Base-by-base conservation (phyloP, 768 basidiomycete genomes). In the Suillus subaureus region DNA sequence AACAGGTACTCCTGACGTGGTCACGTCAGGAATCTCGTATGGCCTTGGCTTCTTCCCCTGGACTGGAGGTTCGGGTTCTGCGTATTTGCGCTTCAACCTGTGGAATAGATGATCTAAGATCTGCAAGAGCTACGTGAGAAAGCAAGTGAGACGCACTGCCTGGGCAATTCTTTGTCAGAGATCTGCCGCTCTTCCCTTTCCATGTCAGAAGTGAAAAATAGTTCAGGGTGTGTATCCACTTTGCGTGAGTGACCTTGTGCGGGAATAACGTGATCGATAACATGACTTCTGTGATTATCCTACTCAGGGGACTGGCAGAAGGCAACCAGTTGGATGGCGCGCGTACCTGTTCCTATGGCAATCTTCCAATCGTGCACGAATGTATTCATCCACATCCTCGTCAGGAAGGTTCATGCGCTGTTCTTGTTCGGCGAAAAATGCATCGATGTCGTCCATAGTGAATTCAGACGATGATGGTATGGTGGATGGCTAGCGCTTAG, bases 371-470 rank as follows among this genome's bases (percentile, higher is more conserved):
- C 73, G 74, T 35, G 80, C 74, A 52, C 74, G 73, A 55, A 84
- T 67, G 68, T 84, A 88, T 54, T 83, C 81, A 18, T 83, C 78
- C 55, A 84, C 67, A 45, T 84, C 82, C 71, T 88, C 85, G 45
- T 87, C 83, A 4, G 85, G 83, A 21, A 84, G 65, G 55, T 78
- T 80, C 85, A 88, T 85, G 11, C 79, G 80, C 62, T 74, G 76
- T 61, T 88, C 84, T 73, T 85, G 85, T 72, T 88, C 87, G 26
- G 72, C 73, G 69, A 84, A 89, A 67, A 86, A 88, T 1, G 76
- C 73, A 13, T 86, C 79, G 15, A 82, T 37, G 63, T 82, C 79
- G 47, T 78, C 72, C 68, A 77, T 73, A 64, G 73, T 64, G 57
- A 26, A 63, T 21, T 60, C 23, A 28, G 26, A 66, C 21, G 26